Percentiles rank a stretch among this genome's conserved stretches.
Conservation (phyloP, 75 land plant species). For the Picea glauca region DNA sequence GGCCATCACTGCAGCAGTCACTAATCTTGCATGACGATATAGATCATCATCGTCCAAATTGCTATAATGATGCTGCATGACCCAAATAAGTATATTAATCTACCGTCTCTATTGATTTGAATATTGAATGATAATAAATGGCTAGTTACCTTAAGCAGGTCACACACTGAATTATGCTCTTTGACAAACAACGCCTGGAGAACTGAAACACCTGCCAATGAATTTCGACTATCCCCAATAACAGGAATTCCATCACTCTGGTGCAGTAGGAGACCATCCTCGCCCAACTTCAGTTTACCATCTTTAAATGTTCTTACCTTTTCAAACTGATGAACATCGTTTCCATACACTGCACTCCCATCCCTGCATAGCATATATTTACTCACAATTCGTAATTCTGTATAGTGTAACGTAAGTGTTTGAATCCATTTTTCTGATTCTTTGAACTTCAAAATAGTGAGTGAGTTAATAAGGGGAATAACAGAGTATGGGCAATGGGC, state of each 20-base stretch:
- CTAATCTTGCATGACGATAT: conserved; percentile 44
- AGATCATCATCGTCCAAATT: conserved; percentile 45
- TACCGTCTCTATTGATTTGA: too few relatives aligned
- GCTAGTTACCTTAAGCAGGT: conserved; percentile 40
- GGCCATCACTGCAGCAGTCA: conserved; percentile 63
- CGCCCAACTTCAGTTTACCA: conserved; percentile 44
- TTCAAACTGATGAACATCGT: conserved; percentile 17
- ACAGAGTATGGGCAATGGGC: too few relatives aligned
- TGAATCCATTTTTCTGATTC: too few relatives aligned
- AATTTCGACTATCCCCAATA: conserved; percentile 56
- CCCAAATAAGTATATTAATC: not conserved
- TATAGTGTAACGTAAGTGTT: too few relatives aligned
- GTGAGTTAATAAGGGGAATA: too few relatives aligned
- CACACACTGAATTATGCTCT: conserved; percentile 71
- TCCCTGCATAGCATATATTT: conserved; percentile 33
- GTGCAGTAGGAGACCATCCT: conserved; percentile 41
- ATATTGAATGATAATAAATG: too few relatives aligned
- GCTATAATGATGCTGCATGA: conserved; percentile 32
- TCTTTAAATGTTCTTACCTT: conserved; percentile 51
- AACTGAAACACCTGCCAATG: conserved; percentile 54
- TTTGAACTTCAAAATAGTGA: too few relatives aligned
- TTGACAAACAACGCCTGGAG: conserved; percentile 55
- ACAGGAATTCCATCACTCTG: conserved; percentile 41
- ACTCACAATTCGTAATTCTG: too few relatives aligned
- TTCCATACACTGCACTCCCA: conserved; percentile 73